Percentiles rank a stretch among this genome's conserved stretches.
These are phyloP conservation scores for Fusarium lateritium DNA, from an alignment of 2,329 filamentous ascomycete genomes.

Conservation along the genomic window DNA sequence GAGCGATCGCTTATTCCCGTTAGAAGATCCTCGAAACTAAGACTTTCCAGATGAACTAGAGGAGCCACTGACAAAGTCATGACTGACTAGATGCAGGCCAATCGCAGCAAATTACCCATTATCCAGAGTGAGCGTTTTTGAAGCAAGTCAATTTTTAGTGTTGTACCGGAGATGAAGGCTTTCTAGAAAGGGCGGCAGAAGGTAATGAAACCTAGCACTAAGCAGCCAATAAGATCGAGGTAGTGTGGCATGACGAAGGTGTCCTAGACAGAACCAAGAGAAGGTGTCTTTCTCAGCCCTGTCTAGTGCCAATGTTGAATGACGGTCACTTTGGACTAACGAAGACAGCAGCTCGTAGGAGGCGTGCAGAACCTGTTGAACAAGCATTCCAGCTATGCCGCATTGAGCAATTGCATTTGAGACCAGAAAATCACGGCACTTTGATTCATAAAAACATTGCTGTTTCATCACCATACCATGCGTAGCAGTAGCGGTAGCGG, in stretches of 20 bases:
- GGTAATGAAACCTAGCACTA: conserved; percentile 18
- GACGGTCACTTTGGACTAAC: conserved; percentile 12
- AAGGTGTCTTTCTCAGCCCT: conserved; percentile 43
- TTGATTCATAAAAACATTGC: background rate
- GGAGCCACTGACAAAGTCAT: conserved; percentile 9
- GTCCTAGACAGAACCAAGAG: conserved; percentile 31
- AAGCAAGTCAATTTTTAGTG: conserved; percentile 16
- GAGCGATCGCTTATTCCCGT: conserved; percentile 32
- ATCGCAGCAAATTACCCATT: conserved; percentile 13
- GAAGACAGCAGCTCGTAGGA: conserved; percentile 21
- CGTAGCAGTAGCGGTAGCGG: background rate
- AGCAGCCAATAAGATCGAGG: conserved; percentile 33
- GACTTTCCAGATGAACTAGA: conserved; percentile 6
- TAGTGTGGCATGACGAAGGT: conserved; percentile 14
- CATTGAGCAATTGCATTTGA: conserved; percentile 16
- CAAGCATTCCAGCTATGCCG: conserved; percentile 26
- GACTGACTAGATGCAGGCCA: background rate
- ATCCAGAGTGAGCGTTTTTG: conserved; percentile 12
- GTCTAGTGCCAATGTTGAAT: conserved; percentile 25
- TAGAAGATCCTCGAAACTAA: conserved; percentile 13
- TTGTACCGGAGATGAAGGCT: conserved; percentile 41
- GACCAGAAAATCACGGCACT: conserved; percentile 15
- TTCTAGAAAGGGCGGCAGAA: conserved; percentile 49
- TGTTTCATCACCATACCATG: background rate
- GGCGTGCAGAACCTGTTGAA: conserved; percentile 1